Conservation (phyloP, 345 rosid genomes). For the Salix udensis region DNA sequence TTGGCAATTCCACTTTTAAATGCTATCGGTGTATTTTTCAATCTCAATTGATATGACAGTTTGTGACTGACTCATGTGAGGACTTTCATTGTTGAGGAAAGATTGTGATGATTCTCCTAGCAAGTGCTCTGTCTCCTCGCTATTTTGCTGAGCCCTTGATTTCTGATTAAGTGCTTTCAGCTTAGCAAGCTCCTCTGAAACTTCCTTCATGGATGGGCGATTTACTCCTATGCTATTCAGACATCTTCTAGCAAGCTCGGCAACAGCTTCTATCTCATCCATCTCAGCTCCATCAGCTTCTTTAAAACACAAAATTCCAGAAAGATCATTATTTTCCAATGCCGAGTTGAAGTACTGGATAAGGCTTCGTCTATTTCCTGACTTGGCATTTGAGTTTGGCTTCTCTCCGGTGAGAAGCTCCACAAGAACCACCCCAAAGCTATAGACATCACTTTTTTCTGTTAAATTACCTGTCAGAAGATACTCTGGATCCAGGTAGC, state of each 20-base stretch:
- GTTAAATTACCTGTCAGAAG: background rate
- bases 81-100: background rate
- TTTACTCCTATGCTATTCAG: background rate
- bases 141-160: background rate
- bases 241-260: background rate
- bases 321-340: background rate
- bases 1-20: background rate
- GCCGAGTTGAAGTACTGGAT: constrained; percentile 13
- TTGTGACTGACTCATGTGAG: background rate
- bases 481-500: background rate
- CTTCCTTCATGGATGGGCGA: background rate
- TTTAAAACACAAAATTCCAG: background rate
- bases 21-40: too few species aligned
- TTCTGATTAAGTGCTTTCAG: background rate
- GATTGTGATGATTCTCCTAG: background rate
- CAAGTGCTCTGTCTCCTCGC: background rate
- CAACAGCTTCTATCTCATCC: background rate
- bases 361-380: background rate
- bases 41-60: too few species aligned
- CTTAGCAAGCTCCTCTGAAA: background rate
- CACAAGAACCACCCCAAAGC: background rate
- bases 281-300: background rate
- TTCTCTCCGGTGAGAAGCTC: constrained; percentile 15
- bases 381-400: background rate
- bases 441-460: background rate